Evolutionary conservation across 768 basidiomycete genomes (phyloP).

Genomic region (Amyloporia xantha): DNA sequence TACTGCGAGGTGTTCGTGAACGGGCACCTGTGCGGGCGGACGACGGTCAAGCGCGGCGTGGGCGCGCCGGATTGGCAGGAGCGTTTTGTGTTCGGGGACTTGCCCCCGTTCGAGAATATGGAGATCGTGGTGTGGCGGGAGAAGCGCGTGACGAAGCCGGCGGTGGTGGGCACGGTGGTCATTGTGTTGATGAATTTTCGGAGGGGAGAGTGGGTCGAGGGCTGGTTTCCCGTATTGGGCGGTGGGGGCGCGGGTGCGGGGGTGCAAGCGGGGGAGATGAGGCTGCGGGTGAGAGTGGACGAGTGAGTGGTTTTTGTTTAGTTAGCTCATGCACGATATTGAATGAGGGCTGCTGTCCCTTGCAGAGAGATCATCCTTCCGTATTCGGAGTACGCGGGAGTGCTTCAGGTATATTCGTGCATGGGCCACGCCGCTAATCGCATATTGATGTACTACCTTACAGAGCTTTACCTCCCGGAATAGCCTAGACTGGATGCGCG

Average conservation of each 20-base stretch:
- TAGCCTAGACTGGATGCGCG: constrained; percentile 67
- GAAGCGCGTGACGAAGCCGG: constrained; percentile 53
- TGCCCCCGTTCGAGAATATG: constrained; percentile 72
- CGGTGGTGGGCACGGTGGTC: constrained; percentile 50
- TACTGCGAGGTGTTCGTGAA: constrained; percentile 79
- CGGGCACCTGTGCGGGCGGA: constrained; percentile 60
- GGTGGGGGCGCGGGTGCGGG: constrained; percentile 41
- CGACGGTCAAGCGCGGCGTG: constrained; percentile 62
- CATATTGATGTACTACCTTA: not conserved
- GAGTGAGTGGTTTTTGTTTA: constrained; percentile 46
- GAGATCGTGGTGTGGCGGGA: constrained; percentile 65
- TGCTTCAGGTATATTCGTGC: constrained; percentile 45
- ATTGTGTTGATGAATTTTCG: constrained; percentile 68
- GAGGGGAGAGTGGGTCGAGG: constrained; percentile 68
- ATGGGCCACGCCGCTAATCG: not conserved
- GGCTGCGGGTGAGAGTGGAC: constrained; percentile 64
- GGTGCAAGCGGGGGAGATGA: constrained; percentile 66
- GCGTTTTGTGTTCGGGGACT: constrained; percentile 61
- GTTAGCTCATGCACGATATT: constrained; percentile 7
- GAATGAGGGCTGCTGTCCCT: no score
- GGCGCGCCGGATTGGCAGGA: constrained; percentile 81
- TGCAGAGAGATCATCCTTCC: constrained; percentile 77
- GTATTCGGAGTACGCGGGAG: constrained; percentile 48
- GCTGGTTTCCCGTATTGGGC: constrained; percentile 72
- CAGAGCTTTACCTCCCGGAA: constrained; percentile 55